Evolutionary conservation across 2,329 filamentous ascomycete genomes (phyloP).

Genomic region (Gyromitra esculenta): DNA sequence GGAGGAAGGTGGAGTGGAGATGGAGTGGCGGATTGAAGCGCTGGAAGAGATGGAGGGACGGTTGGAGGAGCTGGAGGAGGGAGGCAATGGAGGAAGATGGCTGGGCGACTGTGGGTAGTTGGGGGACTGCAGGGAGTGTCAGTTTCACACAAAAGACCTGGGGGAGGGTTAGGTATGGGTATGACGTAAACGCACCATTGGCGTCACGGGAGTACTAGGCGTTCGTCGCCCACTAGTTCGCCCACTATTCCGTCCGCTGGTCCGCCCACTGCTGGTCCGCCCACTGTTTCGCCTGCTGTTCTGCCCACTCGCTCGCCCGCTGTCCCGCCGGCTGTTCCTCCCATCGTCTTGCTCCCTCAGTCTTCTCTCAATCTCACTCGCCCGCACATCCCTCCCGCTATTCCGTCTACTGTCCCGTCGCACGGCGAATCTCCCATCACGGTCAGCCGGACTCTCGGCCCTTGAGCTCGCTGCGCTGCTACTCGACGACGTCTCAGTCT

Average conservation of each 20-base stretch:
- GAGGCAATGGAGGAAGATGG: neutral
- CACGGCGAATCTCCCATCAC: neutral
- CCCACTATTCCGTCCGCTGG: neutral
- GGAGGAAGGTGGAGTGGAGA: neutral
- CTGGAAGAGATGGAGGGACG: neutral
- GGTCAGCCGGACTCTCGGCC: conserved; percentile 26
- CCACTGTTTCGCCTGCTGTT: neutral
- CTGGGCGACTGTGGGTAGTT: conserved; percentile 3
- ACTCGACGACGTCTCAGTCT: conserved; percentile 22
- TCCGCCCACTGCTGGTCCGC: neutral
- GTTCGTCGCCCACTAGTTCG: conserved; percentile 5
- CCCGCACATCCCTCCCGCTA: neutral
- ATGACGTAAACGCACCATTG: conserved; percentile 31
- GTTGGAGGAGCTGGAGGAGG: neutral
- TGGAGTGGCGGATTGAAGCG: neutral
- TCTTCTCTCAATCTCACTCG: conserved; percentile 3
- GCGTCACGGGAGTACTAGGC: conserved; percentile 35
- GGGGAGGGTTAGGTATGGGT: neutral
- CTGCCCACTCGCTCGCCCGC: neutral
- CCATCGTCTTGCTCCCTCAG: neutral
- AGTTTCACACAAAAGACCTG: neutral
- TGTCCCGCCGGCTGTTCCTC: neutral
- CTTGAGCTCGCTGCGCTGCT: conserved; percentile 36
- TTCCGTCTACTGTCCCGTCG: neutral
- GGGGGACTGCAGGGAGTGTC: neutral